Base-by-base conservation (phyloP, 345 rosid species). In the Corymbia maculata region DNA sequence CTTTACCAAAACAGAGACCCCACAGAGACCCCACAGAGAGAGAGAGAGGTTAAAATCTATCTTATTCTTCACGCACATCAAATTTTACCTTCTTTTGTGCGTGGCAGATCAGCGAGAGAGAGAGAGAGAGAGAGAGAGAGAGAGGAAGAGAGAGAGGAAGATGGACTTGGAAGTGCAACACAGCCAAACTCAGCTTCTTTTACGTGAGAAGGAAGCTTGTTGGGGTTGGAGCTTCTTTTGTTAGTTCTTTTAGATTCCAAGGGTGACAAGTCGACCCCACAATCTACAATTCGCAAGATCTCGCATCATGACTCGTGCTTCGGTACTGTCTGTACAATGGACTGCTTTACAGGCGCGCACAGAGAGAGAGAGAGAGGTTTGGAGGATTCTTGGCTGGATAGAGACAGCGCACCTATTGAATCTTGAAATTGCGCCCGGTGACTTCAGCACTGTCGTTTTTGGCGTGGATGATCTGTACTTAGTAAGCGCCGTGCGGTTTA, bases 251-350 rank as follows among this genome's bases (percentile, higher is more conserved):
- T 21, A 75, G 49, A 75, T 75, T 36, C 26, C 49, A 36, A 19
- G 82, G 82, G 82, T 36, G 50, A 51, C 52, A 51, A 80, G 85
- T 15, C 47, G 89, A 68, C 87, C 88, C 87, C 89, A 85, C 89
- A 36, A 30, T 22, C 15, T 66, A 53, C 85, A 87, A 52, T 7
- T 44, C 30, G 87, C 45, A 64, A 88, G 80, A 75, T 87, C 70
- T 52, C 32, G 49, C 87, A 61, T 52, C 61, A 87, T 53, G 66
- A 53, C 80, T 88, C 45, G 88, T 90, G 93, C 86, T 88, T 66
- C 30, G 75, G 26, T 50, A 11, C n/a, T 91, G 92, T 89, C 91
- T 90, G 89, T 89, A 80, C 57, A 55, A 9, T 24, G 24, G 90
- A 87, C 82, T 79, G 90, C 87, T 85, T 87, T 86, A 55, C 85